Evolutionary conservation across 306 rosid genomes (phyloP).

Genomic region (Sindora glabra): DNA sequence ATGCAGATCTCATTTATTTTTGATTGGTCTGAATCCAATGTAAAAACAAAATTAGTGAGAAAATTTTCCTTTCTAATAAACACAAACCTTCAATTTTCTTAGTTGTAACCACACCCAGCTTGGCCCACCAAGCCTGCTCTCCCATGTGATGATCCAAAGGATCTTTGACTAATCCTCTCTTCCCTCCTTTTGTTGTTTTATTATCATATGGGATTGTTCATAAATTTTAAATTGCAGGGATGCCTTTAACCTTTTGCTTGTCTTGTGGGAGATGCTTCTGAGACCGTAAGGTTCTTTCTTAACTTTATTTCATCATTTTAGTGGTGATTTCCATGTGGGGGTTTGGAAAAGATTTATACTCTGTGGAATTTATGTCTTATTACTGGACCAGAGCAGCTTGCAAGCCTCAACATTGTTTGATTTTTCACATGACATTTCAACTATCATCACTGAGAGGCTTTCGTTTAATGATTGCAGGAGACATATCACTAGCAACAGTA

Average conservation of each 20-base stretch:
- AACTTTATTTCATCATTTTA: conserved; percentile 9
- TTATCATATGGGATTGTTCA: conserved; percentile 17
- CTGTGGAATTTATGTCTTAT: neutral
- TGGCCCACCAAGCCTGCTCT: conserved; percentile 37
- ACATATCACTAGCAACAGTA: neutral
- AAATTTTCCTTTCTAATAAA: too few species aligned
- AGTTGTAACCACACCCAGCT: conserved; percentile 7
- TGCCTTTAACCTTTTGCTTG: conserved; percentile 2
- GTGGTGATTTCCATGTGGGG: conserved; percentile 3
- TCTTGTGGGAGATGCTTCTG: too few species aligned
- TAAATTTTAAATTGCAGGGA: too few species aligned
- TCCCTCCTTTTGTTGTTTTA: conserved; percentile 13
- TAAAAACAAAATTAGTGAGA: too few species aligned
- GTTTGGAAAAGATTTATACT: neutral
- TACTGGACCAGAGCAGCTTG: neutral
- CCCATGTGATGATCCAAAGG: conserved; percentile 28
- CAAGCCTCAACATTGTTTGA: neutral
- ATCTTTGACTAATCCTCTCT: conserved; percentile 53
- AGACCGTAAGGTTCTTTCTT: too few species aligned
- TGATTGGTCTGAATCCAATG: too few species aligned
- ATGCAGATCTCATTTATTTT: too few species aligned
- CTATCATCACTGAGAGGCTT: neutral
- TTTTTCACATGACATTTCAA: neutral
- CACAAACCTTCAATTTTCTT: too few species aligned
- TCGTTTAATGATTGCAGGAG: conserved; percentile 14